These are phyloP conservation scores for Fusarium devonianum DNA, from an alignment of 2,329 filamentous ascomycete genomes.

Conservation along the genomic window DNA sequence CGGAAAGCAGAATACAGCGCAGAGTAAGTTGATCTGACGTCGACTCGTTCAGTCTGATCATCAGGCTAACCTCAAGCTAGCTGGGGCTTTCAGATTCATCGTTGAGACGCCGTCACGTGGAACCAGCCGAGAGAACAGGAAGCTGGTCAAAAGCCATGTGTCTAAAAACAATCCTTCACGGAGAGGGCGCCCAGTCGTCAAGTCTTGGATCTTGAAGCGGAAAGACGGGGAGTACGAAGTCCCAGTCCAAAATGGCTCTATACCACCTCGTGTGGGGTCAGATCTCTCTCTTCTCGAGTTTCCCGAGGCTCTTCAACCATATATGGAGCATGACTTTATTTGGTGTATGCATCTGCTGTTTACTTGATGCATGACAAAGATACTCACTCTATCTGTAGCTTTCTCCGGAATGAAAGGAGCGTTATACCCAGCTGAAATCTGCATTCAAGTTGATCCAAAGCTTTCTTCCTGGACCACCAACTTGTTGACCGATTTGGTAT, in stretches of 20 bases:
- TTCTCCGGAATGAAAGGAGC: constrained; percentile 21
- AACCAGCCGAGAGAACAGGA: not conserved
- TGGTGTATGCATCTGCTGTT: constrained; percentile 23
- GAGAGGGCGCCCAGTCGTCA: not conserved
- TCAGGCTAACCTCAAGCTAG: not conserved
- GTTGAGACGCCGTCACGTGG: not conserved
- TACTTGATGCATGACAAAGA: no score
- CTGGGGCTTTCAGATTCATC: constrained; percentile 17
- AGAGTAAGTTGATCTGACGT: not conserved
- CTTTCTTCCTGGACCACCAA: constrained; percentile 28
- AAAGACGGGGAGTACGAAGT: not conserved
- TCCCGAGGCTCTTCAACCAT: constrained; percentile 29
- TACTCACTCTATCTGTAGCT: not conserved
- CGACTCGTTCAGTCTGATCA: accelerated
- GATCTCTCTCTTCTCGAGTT: constrained; percentile 32
- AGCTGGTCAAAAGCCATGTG: constrained; percentile 18
- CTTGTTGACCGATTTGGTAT: constrained; percentile 23
- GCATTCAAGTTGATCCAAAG: constrained; percentile 20
- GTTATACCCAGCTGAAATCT: constrained; percentile 31
- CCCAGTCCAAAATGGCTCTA: constrained; percentile 2
- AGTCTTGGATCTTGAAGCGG: constrained; percentile 27
- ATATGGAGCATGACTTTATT: constrained; percentile 29
- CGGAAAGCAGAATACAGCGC: no score
- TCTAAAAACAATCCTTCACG: not conserved
- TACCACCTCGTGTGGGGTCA: constrained; percentile 20